Evolutionary conservation across 2,329 filamentous ascomycete genomes (phyloP).

Genomic region (Tolypocladium album): DNA sequence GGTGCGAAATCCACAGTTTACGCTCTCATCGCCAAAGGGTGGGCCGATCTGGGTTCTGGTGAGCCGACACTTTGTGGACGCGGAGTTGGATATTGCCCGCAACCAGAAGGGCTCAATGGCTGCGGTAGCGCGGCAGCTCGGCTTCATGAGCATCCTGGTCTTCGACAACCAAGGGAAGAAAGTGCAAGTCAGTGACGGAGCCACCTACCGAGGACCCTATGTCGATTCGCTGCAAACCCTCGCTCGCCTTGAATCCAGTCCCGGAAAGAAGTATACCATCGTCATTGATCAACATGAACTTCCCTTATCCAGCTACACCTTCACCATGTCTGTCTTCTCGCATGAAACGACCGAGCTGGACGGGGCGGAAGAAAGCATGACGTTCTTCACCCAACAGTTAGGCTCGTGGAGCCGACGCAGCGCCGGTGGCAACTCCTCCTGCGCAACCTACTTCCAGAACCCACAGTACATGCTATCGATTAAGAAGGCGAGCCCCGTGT

Average conservation of each 20-base stretch:
- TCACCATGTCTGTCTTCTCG: conserved; percentile 79
- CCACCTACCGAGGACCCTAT: conserved; percentile 67
- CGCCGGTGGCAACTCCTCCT: conserved; percentile 75
- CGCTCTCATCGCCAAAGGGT: conserved; percentile 45
- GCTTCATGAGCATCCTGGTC: conserved; percentile 80
- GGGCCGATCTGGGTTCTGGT: conserved; percentile 75
- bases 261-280: conserved; percentile 39
- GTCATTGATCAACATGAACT: conserved; percentile 74
- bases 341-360: conserved; percentile 48
- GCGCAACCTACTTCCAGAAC: conserved; percentile 68
- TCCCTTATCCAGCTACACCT: conserved; percentile 63
- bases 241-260: conserved; percentile 46
- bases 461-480: conserved; percentile 71
- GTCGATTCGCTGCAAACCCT: conserved; percentile 92
- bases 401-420: conserved; percentile 69
- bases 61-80: conserved; percentile 72
- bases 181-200: conserved; percentile 63
- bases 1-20: conserved; percentile 61
- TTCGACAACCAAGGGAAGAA: conserved; percentile 62
- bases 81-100: conserved; percentile 46
- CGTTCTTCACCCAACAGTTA: conserved; percentile 43
- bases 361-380: conserved; percentile 49
- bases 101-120: conserved; percentile 28
- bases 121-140: conserved; percentile 43
- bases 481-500: conserved; percentile 46